Base-by-base conservation (phyloP, 1,284 basidiomycete species). In the Veloboletus limbatus region DNA sequence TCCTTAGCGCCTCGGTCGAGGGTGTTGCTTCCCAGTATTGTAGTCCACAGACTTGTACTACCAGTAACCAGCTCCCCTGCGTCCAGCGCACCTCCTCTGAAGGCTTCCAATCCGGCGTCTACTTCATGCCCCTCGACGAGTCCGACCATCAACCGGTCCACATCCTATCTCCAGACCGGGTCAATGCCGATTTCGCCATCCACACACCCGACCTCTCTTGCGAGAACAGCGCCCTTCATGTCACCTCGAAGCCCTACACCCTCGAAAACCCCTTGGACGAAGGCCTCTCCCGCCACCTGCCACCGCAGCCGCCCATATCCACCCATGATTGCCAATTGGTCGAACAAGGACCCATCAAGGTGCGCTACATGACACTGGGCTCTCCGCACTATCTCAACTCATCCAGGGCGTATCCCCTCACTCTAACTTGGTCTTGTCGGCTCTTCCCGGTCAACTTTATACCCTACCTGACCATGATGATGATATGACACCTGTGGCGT, bases 51-150 rank as follows among this genome's bases (percentile, higher is more conserved):
- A 26, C 25, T 26, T 25, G 9, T 25, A 4, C 25, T 25, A 25
- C 25, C 4, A 10, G 25, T 1, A 26, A 26, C 13, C 26, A 27
- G 7, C 26, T 27, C n/a, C n/a, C n/a, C n/a, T n/a, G 54, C 13
- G 13, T 27, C 25, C 26, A 27, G 26, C 62, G 62, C 17, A 52
- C 64, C 30, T 56, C 65, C 2, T 64, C 67, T 31, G 62, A 64
- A 35, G 66, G 68, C 39, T 59, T 64, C 16, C 66, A 64, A 39
- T 68, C 66, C 0, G 65, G 65, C 16, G 45, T 64, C 2, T 68
- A 61, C 54, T 59, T 64, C 20, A 36, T 44, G 0, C 48, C 52
- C 3, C 44, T 64, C 9, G 66, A 68, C 55, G 62, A 64, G 32
- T 66, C 61, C 8, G 62, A 64, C 43, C 39, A 66, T 0, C 62